Evolutionary conservation across 2,329 filamentous ascomycete species (phyloP).

Genomic region (Calonectria pauciramosa): DNA sequence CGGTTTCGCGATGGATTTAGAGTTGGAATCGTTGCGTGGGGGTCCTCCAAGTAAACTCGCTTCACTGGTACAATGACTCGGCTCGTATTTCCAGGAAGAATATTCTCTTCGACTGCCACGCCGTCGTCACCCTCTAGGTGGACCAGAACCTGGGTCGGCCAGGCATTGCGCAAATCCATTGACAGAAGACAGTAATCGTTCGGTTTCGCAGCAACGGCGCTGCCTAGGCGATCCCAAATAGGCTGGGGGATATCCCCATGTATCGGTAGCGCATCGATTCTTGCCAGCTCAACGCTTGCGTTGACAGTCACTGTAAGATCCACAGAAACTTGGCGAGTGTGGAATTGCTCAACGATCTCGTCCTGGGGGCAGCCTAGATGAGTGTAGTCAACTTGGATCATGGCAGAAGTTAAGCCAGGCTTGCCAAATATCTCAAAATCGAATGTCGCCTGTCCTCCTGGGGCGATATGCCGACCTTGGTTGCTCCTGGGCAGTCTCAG

Average conservation of each 20-base stretch:
- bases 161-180: conserved; percentile 89
- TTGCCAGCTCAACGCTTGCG: conserved; percentile 85
- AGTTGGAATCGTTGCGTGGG: conserved; percentile 82
- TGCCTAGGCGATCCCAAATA: conserved; percentile 66
- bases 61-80: conserved; percentile 83
- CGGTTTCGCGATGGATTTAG: conserved; percentile 85
- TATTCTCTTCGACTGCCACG: conserved; percentile 65
- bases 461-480: conserved; percentile 71
- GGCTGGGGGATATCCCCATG: conserved; percentile 73
- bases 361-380: conserved; percentile 79
- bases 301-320: conserved; percentile 92
- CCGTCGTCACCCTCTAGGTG: conserved; percentile 69
- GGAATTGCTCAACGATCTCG: conserved; percentile 80
- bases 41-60: conserved; percentile 81
- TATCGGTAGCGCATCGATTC: conserved; percentile 84
- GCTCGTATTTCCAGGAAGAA: conserved; percentile 77
- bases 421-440: conserved; percentile 89
- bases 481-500: conserved; percentile 68
- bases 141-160: conserved; percentile 84
- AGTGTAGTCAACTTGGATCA: conserved; percentile 89
- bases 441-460: conserved; percentile 78
- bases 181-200: conserved; percentile 83
- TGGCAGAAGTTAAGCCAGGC: conserved; percentile 83
- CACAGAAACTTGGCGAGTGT: conserved; percentile 85
- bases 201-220: conserved; percentile 53